Evolutionary conservation across 1,139 yeast species (phyloP).

Genomic region (Taiozyma sp.): DNA sequence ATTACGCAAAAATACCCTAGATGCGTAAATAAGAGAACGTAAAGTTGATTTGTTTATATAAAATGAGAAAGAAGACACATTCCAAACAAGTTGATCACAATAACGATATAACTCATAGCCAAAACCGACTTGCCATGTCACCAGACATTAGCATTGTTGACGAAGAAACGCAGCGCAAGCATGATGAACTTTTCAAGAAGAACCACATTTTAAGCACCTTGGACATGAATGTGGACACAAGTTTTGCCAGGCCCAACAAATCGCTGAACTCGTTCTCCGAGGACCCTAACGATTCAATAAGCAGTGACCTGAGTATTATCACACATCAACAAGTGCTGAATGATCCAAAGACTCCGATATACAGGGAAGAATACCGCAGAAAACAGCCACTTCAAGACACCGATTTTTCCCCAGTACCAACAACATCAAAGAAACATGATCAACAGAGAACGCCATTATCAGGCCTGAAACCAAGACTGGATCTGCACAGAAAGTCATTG

Average conservation of each 20-base stretch:
- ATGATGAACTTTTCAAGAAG: conserved; percentile 13
- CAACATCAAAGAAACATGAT: conserved; percentile 8
- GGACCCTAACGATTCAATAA: conserved; percentile 6
- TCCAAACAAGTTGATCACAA: not conserved
- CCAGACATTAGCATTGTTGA: conserved; percentile 1
- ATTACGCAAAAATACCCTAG: not conserved
- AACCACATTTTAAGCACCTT: conserved; percentile 16
- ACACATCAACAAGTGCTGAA: conserved; percentile 14
- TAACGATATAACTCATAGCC: not conserved
- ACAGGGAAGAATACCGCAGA: conserved; percentile 12
- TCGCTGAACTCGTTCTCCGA: not conserved
- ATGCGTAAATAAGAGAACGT: not conserved
- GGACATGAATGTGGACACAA: conserved; percentile 6
- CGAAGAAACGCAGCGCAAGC: conserved; percentile 12
- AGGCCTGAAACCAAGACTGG: conserved; percentile 1
- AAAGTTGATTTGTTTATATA: not conserved
- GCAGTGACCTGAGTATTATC: conserved; percentile 13
- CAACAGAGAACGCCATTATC: conserved; percentile 1
- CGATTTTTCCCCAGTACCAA: conserved; percentile 12
- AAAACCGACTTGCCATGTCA: not conserved
- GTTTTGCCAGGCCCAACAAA: not conserved
- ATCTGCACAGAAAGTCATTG: conserved; percentile 4
- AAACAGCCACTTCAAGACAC: conserved; percentile 1
- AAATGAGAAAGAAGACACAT: not conserved
- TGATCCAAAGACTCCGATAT: conserved; percentile 21